These are phyloP conservation scores for Aspergillus taichungensis DNA, from an alignment of 495 filamentous ascomycete genomes.

Conservation along the genomic window DNA sequence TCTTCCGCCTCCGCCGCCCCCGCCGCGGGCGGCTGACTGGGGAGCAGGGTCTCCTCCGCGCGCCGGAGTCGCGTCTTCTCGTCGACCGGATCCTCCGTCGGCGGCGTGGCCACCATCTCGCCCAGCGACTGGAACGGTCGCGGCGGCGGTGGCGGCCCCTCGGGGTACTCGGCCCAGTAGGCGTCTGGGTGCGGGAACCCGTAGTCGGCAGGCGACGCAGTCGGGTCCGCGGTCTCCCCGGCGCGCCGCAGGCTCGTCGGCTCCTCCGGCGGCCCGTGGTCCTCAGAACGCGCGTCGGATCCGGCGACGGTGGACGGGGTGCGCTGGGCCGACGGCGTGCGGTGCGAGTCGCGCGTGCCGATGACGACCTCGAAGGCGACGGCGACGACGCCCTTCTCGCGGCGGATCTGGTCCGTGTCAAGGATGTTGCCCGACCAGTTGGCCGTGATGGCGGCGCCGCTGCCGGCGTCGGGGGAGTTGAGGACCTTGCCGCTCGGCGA, in stretches of 20 bases:
- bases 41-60: constrained; percentile 60
- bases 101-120: constrained; percentile 43
- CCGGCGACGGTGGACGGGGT: constrained; percentile 17
- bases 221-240: constrained; percentile 16
- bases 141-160: constrained; percentile 13
- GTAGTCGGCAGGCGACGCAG: constrained; percentile 21
- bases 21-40: constrained; percentile 49
- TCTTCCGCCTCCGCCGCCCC: constrained; percentile 17
- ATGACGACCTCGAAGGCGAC: constrained; percentile 77
- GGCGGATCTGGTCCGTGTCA: constrained; percentile 79
- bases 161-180: constrained; percentile 25
- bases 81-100: constrained; percentile 46
- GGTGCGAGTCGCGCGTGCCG: constrained; percentile 74
- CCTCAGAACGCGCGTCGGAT: constrained; percentile 18
- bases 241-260: constrained; percentile 9
- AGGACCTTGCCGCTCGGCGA: constrained; percentile 41
- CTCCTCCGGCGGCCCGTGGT: constrained; percentile 26
- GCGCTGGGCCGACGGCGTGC: constrained; percentile 35
- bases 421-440: constrained; percentile 68
- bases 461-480: constrained; percentile 32
- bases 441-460: constrained; percentile 25
- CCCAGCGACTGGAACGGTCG: constrained; percentile 16
- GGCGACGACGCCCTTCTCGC: constrained; percentile 80
- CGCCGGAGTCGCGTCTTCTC: constrained; percentile 62
- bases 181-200: constrained; percentile 24